A percentile compares a stretch with the other conserved stretches of the same genome.
phyloP scores from a whole-genome alignment of 2,329 filamentous ascomycete species.

The Chaetomium sp. region DNA sequence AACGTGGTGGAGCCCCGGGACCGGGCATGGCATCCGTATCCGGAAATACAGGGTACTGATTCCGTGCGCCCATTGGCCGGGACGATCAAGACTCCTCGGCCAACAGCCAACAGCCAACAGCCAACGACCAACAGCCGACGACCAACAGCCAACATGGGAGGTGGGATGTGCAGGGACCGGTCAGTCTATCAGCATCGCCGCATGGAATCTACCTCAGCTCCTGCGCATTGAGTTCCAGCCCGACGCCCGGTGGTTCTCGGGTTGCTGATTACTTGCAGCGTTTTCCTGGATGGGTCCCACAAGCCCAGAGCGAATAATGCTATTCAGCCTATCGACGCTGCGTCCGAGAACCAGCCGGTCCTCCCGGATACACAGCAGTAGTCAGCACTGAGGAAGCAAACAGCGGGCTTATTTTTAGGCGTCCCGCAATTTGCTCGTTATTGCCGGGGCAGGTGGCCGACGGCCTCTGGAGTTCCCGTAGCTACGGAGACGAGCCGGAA shows the following conservation, averaged over 20 bases:
- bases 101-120: no score
- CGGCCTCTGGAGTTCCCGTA: constrained; percentile 21
- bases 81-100: not conserved
- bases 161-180: not conserved
- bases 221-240: not conserved
- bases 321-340: constrained; percentile 27
- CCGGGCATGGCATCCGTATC: constrained; percentile 24
- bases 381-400: constrained; percentile 12
- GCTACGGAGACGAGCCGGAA: constrained; percentile 24
- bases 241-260: not conserved
- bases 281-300: not conserved
- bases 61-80: constrained; percentile 29
- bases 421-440: constrained; percentile 26
- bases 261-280: constrained; percentile 3
- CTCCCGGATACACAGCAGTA: constrained; percentile 5
- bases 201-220: not conserved
- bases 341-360: constrained; percentile 24
- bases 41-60: constrained; percentile 27
- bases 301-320: not conserved
- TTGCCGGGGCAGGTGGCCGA: constrained; percentile 19
- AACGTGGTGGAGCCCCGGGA: not conserved
- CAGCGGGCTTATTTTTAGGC: constrained; percentile 30
- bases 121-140: no score
- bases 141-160: not conserved
- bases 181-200: not conserved